These are phyloP conservation scores for Podosphaera xanthii DNA, from an alignment of 2,329 filamentous ascomycete species.

Conservation along the genomic window DNA sequence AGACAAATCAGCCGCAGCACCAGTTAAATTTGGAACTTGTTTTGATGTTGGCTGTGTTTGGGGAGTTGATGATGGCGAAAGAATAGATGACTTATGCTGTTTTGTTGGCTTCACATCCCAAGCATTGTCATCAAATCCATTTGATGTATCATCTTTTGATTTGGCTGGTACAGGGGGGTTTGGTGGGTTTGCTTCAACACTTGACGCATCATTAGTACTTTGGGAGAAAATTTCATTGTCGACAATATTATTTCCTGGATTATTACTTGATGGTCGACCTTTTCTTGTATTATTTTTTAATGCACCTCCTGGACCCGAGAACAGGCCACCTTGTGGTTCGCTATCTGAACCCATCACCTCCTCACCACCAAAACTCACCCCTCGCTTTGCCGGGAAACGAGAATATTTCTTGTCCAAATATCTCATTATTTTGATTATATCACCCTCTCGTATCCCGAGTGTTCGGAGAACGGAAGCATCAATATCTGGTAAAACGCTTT, in stretches of 20 bases:
- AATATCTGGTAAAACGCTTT: constrained; percentile 77
- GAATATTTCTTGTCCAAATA: constrained; percentile 60
- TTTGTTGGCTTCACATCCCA: constrained; percentile 84
- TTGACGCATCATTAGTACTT: constrained; percentile 21
- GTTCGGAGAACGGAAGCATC: constrained; percentile 63
- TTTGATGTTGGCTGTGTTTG: constrained; percentile 19
- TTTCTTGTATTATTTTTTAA: constrained; percentile 89
- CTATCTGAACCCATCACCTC: constrained; percentile 34
- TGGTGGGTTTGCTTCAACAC: constrained; percentile 16
- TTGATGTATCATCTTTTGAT: constrained; percentile 22
- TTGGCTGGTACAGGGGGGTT: constrained; percentile 19
- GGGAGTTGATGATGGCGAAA: constrained; percentile 18
- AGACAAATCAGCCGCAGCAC: constrained; percentile 47
- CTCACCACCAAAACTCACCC: constrained; percentile 28
- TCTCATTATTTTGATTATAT: constrained; percentile 90
- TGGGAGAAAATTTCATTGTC: constrained; percentile 68
- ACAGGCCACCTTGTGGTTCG: constrained; percentile 44
- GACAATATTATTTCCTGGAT: constrained; percentile 66
- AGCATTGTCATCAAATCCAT: constrained; percentile 83
- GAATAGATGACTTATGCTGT: constrained; percentile 21
- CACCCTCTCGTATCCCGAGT: constrained; percentile 82
- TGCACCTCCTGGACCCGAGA: constrained; percentile 78
- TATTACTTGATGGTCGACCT: constrained; percentile 65
- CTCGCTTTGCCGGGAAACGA: constrained; percentile 34
- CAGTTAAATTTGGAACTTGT: constrained; percentile 31